Conservation (phyloP, 1,284 basidiomycete genomes). For the Agroathelia rolfsii region DNA sequence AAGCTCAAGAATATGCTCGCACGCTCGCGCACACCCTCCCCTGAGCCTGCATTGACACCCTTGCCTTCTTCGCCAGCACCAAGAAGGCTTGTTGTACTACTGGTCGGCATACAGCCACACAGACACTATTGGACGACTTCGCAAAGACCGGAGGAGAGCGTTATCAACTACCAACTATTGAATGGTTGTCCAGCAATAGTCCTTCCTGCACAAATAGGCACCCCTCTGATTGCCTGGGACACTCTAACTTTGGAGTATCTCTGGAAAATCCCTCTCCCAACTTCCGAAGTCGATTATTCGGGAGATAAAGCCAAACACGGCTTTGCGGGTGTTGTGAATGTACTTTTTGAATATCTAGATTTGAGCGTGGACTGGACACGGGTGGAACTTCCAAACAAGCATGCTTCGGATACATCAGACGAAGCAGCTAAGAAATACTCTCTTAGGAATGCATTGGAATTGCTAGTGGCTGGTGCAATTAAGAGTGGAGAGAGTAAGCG, state of each 20-base stretch:
- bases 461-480: constrained; percentile 45
- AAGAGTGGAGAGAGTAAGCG: constrained; percentile 43
- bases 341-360: constrained; percentile 48
- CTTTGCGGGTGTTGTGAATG: constrained; percentile 44
- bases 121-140: constrained; percentile 52
- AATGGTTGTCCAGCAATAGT: constrained; percentile 54
- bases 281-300: constrained; percentile 21
- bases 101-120: constrained; percentile 52
- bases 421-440: constrained; percentile 26
- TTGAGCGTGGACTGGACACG: constrained; percentile 54
- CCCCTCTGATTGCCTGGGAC: constrained; percentile 55
- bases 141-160: constrained; percentile 48
- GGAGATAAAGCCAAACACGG: too few relatives aligned
- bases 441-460: constrained; percentile 34
- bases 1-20: constrained; percentile 29
- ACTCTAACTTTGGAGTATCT: constrained; percentile 46
- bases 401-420: too few relatives aligned
- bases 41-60: constrained; percentile 33
- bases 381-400: constrained; percentile 27
- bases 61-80: constrained; percentile 33
- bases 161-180: constrained; percentile 49
- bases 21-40: constrained; percentile 41
- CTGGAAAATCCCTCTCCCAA: constrained; percentile 39
- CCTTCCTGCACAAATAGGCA: constrained; percentile 46
- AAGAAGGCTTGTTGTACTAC: constrained; percentile 43